Conservation (phyloP, 2,329 filamentous ascomycete genomes). For the Pseudocercospora cruenta region DNA sequence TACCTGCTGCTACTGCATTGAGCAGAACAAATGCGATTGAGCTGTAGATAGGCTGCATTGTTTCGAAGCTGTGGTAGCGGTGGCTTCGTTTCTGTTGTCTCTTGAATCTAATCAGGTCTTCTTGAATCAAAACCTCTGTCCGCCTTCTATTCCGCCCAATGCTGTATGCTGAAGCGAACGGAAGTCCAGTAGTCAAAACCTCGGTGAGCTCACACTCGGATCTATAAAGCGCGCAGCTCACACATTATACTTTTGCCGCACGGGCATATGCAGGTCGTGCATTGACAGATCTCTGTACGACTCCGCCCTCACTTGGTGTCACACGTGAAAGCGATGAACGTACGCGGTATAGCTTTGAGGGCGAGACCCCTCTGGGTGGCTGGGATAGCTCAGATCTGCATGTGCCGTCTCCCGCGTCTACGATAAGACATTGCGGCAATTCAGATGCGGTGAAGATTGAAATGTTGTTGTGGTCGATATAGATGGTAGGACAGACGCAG, state of each 20-base stretch:
- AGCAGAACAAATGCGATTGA: constrained; percentile 10
- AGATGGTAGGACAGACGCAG: neutral
- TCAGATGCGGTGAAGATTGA: neutral
- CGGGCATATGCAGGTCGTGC: neutral
- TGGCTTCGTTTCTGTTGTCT: neutral
- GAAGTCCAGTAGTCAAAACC: neutral
- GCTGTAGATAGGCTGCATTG: constrained; percentile 19
- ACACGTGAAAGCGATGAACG: neutral
- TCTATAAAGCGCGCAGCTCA: neutral
- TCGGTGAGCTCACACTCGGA: neutral
- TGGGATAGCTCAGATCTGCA: neutral
- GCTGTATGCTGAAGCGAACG: neutral
- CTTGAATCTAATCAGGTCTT: neutral
- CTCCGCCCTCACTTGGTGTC: neutral
- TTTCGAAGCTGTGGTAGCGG: neutral
- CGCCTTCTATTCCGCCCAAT: neutral
- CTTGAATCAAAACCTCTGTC: neutral
- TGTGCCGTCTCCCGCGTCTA: neutral
- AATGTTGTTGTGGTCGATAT: too few relatives aligned
- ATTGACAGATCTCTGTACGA: neutral
- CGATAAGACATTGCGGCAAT: neutral
- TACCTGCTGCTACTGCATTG: constrained; percentile 15
- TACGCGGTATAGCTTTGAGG: neutral
- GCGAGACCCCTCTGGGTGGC: neutral
- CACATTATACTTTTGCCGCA: neutral